phyloP scores from a whole-genome alignment of 768 basidiomycete species.

The Tremella fuciformis region DNA sequence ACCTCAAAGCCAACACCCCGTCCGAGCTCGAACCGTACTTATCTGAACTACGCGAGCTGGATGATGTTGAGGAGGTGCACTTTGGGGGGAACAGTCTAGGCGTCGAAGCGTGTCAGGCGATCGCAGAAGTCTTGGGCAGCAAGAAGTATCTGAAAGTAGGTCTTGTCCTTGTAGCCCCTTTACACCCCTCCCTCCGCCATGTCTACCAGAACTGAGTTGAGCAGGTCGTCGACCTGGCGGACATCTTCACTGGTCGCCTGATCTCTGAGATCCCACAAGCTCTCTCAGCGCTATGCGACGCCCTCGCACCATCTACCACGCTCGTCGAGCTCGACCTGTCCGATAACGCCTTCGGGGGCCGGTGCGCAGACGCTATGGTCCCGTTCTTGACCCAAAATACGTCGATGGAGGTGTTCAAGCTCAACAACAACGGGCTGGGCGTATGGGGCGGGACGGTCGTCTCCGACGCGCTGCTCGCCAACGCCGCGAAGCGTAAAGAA shows the following conservation, averaged over 20 bases:
- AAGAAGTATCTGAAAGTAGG: slow-evolving; percentile 69
- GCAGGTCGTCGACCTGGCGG: slow-evolving; percentile 90
- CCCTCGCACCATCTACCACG: slow-evolving; percentile 72
- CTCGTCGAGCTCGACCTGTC: slow-evolving; percentile 85
- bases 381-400: slow-evolving; percentile 80
- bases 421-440: slow-evolving; percentile 96
- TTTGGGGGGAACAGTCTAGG: slow-evolving; percentile 93
- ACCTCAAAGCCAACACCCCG: slow-evolving; percentile 74
- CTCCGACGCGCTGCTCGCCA: slow-evolving; percentile 75
- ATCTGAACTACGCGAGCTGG: slow-evolving; percentile 53
- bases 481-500: slow-evolving; percentile 65
- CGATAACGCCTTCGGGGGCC: slow-evolving; percentile 95
- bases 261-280: slow-evolving; percentile 92
- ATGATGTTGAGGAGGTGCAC: slow-evolving; percentile 80
- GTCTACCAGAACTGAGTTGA: not conserved
- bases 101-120: slow-evolving; percentile 78
- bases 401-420: slow-evolving; percentile 74
- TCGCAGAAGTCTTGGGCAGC: slow-evolving; percentile 72
- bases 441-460: slow-evolving; percentile 81
- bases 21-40: slow-evolving; percentile 75
- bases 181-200: not conserved
- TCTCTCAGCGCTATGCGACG: slow-evolving; percentile 80
- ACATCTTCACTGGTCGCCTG: slow-evolving; percentile 95
- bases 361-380: slow-evolving; percentile 90
- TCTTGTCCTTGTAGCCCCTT: not conserved